Conservation (phyloP, 352 stramenopile genomes). For the Ophiocytium majus region DNA sequence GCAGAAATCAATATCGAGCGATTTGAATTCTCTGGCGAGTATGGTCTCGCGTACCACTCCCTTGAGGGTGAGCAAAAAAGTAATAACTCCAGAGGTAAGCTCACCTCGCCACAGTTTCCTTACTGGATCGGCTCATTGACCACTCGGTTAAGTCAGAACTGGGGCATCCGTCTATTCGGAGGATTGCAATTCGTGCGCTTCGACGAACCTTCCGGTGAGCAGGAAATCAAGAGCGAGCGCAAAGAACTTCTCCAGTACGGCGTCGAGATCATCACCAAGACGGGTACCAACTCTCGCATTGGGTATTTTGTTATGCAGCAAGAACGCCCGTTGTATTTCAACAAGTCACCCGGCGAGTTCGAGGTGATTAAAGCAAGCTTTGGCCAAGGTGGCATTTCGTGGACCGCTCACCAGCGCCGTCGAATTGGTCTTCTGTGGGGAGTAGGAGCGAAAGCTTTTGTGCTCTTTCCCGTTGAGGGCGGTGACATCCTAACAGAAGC, state of each 20-base stretch:
- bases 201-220: background rate
- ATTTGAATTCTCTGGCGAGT: constrained; percentile 7
- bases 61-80: constrained; percentile 1
- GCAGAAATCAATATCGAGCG: constrained; percentile 8
- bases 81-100: constrained; percentile 1
- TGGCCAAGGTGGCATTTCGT: background rate
- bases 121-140: constrained; percentile 1
- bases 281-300: background rate
- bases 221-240: background rate
- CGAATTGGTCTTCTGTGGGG: background rate
- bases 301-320: constrained; percentile 11
- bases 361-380: background rate
- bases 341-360: background rate
- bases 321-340: constrained; percentile 6
- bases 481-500: background rate
- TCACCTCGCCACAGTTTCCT: constrained; percentile 7
- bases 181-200: constrained; percentile 4
- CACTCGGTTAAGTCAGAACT: background rate
- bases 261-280: constrained; percentile 4
- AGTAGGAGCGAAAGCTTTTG: background rate
- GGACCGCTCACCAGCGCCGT: background rate
- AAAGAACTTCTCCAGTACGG: constrained; percentile 4
- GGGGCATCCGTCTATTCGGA: background rate
- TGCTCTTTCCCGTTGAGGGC: background rate
- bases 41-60: constrained; percentile 11